Conservation (phyloP, 148 eudicot genomes). For the Vaccinium vitisidaea region DNA sequence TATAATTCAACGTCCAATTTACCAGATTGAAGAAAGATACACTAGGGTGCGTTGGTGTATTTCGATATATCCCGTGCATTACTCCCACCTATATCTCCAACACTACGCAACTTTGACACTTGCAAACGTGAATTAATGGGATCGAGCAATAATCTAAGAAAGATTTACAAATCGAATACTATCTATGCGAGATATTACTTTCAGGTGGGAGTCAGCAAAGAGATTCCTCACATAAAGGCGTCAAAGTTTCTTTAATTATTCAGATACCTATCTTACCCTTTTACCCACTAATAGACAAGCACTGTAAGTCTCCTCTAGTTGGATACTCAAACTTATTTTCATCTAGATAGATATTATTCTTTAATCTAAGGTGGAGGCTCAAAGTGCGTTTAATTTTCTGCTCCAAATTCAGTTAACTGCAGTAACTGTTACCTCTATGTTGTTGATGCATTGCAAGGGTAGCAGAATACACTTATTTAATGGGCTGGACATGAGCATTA, state of each 20-base stretch:
- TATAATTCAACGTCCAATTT: background rate
- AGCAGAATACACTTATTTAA: background rate
- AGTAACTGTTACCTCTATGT: background rate
- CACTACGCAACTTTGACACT: background rate
- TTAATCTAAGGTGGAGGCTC: background rate
- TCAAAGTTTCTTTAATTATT: background rate
- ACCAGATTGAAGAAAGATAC: background rate
- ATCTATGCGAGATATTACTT: background rate
- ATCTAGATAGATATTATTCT: background rate
- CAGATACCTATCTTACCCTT: background rate
- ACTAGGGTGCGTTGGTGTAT: background rate
- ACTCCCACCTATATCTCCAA: background rate
- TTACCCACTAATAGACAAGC: background rate
- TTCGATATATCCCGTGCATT: background rate
- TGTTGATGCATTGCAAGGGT: background rate
- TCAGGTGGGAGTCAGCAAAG: background rate
- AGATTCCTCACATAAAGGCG: background rate
- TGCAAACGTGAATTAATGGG: background rate
- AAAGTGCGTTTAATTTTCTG: background rate
- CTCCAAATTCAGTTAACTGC: background rate
- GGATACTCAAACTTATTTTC: background rate
- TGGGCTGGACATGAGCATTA: background rate
- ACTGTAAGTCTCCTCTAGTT: background rate
- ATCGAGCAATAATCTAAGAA: background rate
- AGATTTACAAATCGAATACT: no score